Percentiles rank a stretch among this genome's conserved stretches.
phyloP scores from a whole-genome alignment of 2,329 filamentous ascomycete species.

The Aspergillus chevalieri region DNA sequence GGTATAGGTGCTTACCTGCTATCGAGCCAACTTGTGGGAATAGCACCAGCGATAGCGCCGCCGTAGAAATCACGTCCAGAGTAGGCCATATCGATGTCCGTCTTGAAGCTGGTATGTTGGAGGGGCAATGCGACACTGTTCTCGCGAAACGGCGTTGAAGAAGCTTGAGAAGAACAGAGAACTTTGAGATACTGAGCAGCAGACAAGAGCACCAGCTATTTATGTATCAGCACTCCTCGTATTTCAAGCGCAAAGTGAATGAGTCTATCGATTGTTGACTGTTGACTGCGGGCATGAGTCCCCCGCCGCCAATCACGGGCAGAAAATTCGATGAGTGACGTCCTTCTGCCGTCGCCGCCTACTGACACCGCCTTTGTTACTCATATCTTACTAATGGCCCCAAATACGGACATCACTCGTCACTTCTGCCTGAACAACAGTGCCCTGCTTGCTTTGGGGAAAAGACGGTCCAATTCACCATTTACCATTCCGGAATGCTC shows the following conservation, averaged over 20 bases:
- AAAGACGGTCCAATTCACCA: no score
- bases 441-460: no score
- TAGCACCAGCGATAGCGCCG: constrained; percentile 27
- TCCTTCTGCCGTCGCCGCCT: constrained; percentile 1
- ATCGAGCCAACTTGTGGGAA: constrained; percentile 32
- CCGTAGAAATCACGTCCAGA: constrained; percentile 29
- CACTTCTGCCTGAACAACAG: no score
- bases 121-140: neutral
- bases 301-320: constrained; percentile 16
- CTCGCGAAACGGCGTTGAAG: neutral
- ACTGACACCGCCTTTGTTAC: no score
- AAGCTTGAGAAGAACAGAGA: neutral
- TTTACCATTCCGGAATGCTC: no score
- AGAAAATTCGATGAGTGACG: constrained; percentile 7
- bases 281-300: constrained; percentile 8
- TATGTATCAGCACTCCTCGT: neutral
- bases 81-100: constrained; percentile 18
- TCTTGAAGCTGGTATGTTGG: neutral
- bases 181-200: neutral
- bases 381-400: no score
- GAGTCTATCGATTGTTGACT: neutral
- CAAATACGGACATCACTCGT: no score
- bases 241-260: neutral
- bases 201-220: neutral
- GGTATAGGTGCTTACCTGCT: constrained; percentile 22